Percentiles rank a stretch among this genome's conserved stretches.
These are phyloP conservation scores for Monosporascus cannonballus DNA, from an alignment of 2,329 filamentous ascomycete species.

Conservation along the genomic window DNA sequence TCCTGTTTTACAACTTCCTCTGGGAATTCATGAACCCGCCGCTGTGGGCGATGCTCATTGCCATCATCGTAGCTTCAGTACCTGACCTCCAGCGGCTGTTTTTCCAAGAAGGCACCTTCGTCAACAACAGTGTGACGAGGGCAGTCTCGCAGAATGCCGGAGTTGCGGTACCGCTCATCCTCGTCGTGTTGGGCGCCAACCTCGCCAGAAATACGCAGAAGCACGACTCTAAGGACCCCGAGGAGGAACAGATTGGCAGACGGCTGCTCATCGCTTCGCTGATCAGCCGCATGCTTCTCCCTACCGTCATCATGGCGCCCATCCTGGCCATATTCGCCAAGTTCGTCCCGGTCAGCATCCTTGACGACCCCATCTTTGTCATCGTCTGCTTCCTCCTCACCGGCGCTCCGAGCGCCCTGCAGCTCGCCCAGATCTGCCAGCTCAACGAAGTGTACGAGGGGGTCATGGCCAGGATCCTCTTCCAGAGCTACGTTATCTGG, in stretches of 20 bases:
- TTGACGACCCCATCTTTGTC: slow-evolving; percentile 96
- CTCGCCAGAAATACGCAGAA: slow-evolving; percentile 85
- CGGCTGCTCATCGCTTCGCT: slow-evolving; percentile 82
- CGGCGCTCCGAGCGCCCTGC: slow-evolving; percentile 86
- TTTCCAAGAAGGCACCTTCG: slow-evolving; percentile 81
- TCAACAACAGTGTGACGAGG: slow-evolving; percentile 87
- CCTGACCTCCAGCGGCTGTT: slow-evolving; percentile 77
- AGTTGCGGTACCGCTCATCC: slow-evolving; percentile 89
- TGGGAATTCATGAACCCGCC: slow-evolving; percentile 99
- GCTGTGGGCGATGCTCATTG: slow-evolving; percentile 90
- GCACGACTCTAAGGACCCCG: slow-evolving; percentile 56
- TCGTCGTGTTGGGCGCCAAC: slow-evolving; percentile 93
- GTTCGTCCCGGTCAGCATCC: slow-evolving; percentile 84
- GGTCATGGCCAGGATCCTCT: slow-evolving; percentile 86
- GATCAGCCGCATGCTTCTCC: slow-evolving; percentile 84
- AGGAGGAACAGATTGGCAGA: slow-evolving; percentile 62
- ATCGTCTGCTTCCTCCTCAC: slow-evolving; percentile 96
- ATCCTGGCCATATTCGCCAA: slow-evolving; percentile 82
- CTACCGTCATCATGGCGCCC: slow-evolving; percentile 87
- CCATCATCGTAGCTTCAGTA: slow-evolving; percentile 86
- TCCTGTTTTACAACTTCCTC: slow-evolving; percentile 55
- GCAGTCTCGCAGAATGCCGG: slow-evolving; percentile 80
- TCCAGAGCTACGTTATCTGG: slow-evolving; percentile 97
- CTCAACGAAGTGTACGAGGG: slow-evolving; percentile 94
- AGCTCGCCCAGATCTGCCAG: slow-evolving; percentile 96